Percentiles rank a stretch among this genome's conserved stretches.
phyloP scores from a whole-genome alignment of 306 rosid genomes.

The Aeschynomene evenia region DNA sequence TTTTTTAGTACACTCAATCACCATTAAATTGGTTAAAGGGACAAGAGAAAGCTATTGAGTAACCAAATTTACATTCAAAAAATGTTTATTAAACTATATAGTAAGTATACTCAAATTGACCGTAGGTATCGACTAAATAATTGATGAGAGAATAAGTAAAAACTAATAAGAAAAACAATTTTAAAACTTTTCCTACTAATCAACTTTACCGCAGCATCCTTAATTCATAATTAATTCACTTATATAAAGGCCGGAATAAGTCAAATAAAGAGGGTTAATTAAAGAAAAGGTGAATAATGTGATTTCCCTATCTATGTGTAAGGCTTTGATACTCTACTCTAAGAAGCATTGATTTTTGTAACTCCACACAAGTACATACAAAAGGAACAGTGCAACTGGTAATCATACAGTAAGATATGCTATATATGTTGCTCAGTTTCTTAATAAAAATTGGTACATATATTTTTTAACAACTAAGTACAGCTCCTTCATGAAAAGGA shows the following conservation, averaged over 20 bases:
- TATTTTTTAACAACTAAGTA: conserved; percentile 4
- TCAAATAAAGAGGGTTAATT: not conserved
- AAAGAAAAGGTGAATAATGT: not conserved
- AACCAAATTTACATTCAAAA: no score
- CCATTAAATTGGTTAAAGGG: no score
- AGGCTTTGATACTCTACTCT: not conserved
- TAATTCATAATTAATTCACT: not conserved
- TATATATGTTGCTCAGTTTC: not conserved
- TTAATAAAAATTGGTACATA: not conserved
- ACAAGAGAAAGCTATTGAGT: no score
- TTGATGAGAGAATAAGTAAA: no score
- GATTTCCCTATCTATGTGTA: not conserved
- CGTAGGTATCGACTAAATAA: no score
- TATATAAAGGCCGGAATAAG: not conserved
- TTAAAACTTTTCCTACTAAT: no score
- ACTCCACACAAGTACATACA: not conserved
- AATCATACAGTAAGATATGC: conserved; percentile 14
- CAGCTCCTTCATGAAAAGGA: conserved; percentile 22
- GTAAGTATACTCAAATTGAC: no score
- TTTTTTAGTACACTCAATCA: no score
- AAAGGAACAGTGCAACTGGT: conserved; percentile 2
- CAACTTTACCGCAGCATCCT: no score
- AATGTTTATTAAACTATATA: no score
- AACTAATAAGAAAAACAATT: no score
- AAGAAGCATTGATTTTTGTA: not conserved